Base-by-base conservation (phyloP, 495 filamentous ascomycete genomes). In the Xylaria castorea region DNA sequence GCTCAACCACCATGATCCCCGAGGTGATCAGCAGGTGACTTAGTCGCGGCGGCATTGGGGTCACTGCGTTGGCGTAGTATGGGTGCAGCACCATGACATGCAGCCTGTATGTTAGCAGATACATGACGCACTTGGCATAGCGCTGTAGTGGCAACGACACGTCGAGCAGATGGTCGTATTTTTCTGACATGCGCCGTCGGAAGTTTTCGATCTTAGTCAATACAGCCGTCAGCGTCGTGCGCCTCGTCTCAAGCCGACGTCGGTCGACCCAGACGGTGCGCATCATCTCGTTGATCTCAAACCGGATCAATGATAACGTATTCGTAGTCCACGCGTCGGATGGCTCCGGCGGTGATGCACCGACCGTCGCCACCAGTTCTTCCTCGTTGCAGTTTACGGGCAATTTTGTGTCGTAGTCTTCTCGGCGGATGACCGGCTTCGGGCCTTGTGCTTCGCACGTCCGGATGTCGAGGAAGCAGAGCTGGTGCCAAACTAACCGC, bases 361-460 rank as follows among this genome's bases (percentile, higher is more conserved):
- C 74, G 2, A 75, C 72, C 32, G 85, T 80, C 5, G 76, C 71
- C 40, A 83, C 78, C 18, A 93, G 81, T 18, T 90, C 88, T 3
- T 80, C 78, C 69, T 93, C 91, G 62, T 93, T 85, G 58, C 90
- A 85, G 76, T 93, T 93, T 8, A 92, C 77, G 14, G 91, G 91
- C 27, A 91, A 82, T 44, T 86, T 84, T 1, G 91, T 92, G 75
- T 92, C 90, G 75, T 90, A 93, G 66, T 93, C 91, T n/a, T 92
- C 91, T 18, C 83, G 78, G 6, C 91, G 87, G 64, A 94, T 92
- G 67, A 86, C 83, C 4, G 87, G 89, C 61, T 83, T 89, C 38
- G 92, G 92, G 0, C 92, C 93, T 72, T 93, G 91, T 18, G 91
- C 88, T 79, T 95, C 92, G 71, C 91, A 92, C 3, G 92, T 91